Evolutionary conservation across 345 rosid genomes (phyloP).

Genomic region (Firmiana major): DNA sequence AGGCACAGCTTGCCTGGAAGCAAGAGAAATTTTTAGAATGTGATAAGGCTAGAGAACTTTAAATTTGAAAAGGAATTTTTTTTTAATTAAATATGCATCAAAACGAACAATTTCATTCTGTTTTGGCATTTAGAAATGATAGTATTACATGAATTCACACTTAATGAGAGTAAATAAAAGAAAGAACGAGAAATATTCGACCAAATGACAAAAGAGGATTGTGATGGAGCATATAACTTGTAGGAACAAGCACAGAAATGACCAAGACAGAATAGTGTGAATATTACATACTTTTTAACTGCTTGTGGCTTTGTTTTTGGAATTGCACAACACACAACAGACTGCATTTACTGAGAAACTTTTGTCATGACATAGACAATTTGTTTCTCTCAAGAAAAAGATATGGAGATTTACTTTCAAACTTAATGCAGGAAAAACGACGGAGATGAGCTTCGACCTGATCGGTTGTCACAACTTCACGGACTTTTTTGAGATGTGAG

Average conservation of each 20-base stretch:
- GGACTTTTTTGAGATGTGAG: slow-evolving; percentile 76
- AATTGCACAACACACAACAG: slow-evolving; percentile 21
- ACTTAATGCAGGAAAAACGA: too few relatives aligned
- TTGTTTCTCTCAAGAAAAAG: not conserved
- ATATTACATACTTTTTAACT: slow-evolving; percentile 41
- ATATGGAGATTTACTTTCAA: not conserved
- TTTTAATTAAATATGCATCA: not conserved
- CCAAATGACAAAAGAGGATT: too few relatives aligned
- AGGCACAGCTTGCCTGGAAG: slow-evolving; percentile 39
- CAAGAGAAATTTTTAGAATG: slow-evolving; percentile 7
- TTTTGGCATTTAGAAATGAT: not conserved
- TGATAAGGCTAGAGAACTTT: not conserved
- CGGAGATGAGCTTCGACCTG: slow-evolving; percentile 43
- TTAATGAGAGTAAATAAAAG: too few relatives aligned
- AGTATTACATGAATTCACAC: too few relatives aligned
- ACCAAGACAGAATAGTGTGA: not conserved
- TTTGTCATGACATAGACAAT: too few relatives aligned
- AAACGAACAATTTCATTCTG: not conserved
- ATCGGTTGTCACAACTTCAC: slow-evolving; percentile 47
- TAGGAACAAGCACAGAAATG: not conserved
- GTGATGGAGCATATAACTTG: not conserved
- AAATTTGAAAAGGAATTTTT: not conserved
- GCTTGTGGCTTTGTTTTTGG: slow-evolving; percentile 31
- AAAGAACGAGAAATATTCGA: too few relatives aligned
- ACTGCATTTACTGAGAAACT: too few relatives aligned